Conservation (phyloP, 352 stramenopile genomes). For the Phytophthora brassicae region DNA sequence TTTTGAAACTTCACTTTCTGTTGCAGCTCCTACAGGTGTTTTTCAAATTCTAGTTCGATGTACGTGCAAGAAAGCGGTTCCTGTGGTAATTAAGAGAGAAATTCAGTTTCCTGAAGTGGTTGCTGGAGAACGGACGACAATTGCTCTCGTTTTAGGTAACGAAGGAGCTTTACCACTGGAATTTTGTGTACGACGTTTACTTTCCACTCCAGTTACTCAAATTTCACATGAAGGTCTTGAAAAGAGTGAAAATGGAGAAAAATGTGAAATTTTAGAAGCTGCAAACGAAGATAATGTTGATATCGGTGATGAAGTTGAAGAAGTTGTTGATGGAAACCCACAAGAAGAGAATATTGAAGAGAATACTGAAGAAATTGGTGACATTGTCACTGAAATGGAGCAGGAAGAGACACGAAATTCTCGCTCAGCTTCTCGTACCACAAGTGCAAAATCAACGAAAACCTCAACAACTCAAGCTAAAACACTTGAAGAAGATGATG, state of each 20-base stretch:
- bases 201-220: background rate
- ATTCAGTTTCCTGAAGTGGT: conserved; percentile 77
- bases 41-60: conserved; percentile 82
- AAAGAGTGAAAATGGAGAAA: background rate
- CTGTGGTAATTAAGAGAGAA: conserved; percentile 40
- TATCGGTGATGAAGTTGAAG: background rate
- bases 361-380: background rate
- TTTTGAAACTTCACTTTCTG: conserved; percentile 59
- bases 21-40: conserved; percentile 77
- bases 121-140: conserved; percentile 68
- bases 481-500: background rate
- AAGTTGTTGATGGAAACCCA: background rate
- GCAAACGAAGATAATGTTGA: background rate
- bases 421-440: background rate
- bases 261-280: background rate
- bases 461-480: background rate
- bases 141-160: conserved; percentile 67
- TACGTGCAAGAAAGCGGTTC: conserved; percentile 80
- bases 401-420: background rate
- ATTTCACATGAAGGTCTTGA: background rate
- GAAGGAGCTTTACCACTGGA: conserved; percentile 63
- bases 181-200: conserved; percentile 35
- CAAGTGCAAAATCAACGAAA: conserved; percentile 10
- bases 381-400: background rate
- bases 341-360: conserved; percentile 12